Percentiles rank a stretch among this genome's conserved stretches.
Conservation (phyloP, 2,329 filamentous ascomycete genomes). For the Cladosporium austrohemisphaericum region DNA sequence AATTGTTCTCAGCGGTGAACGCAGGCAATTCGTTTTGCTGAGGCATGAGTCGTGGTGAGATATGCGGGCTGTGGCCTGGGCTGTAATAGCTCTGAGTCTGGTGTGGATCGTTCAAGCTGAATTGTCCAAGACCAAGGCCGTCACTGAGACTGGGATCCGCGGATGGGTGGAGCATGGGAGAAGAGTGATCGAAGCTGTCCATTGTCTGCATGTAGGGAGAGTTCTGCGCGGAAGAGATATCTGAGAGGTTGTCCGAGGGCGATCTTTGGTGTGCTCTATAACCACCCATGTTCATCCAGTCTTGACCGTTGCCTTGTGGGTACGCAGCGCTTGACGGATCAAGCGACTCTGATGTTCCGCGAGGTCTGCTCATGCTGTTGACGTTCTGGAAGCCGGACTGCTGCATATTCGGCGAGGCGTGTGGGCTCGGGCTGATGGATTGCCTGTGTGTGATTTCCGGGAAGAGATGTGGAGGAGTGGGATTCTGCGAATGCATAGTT, state of each 20-base stretch:
- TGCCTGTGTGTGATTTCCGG: constrained; percentile 40
- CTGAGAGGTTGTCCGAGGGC: constrained; percentile 82
- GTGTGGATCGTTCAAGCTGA: constrained; percentile 68
- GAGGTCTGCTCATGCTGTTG: constrained; percentile 54
- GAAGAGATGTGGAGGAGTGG: constrained; percentile 56
- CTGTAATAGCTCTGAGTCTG: constrained; percentile 46
- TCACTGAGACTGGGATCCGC: constrained; percentile 75
- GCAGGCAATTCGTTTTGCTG: constrained; percentile 55
- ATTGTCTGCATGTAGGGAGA: constrained; percentile 77
- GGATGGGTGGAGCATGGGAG: constrained; percentile 71
- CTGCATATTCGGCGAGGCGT: constrained; percentile 51
- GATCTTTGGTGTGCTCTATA: constrained; percentile 81
- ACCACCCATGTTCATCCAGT: constrained; percentile 56
- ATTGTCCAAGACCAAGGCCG: constrained; percentile 71
- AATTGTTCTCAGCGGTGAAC: constrained; percentile 44
- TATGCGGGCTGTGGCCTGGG: constrained; percentile 69
- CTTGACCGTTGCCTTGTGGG: constrained; percentile 48
- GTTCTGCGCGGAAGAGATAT: constrained; percentile 78
- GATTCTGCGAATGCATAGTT: constrained; percentile 47
- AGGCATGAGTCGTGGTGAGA: constrained; percentile 62
- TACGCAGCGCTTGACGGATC: constrained; percentile 60
- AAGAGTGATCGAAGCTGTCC: constrained; percentile 79
- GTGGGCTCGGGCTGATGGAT: constrained; percentile 52
- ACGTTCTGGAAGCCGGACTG: constrained; percentile 42
- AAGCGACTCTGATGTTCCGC: constrained; percentile 53